Evolutionary conservation across 495 filamentous ascomycete genomes (phyloP).

Genomic region (Filosporella fistucella): DNA sequence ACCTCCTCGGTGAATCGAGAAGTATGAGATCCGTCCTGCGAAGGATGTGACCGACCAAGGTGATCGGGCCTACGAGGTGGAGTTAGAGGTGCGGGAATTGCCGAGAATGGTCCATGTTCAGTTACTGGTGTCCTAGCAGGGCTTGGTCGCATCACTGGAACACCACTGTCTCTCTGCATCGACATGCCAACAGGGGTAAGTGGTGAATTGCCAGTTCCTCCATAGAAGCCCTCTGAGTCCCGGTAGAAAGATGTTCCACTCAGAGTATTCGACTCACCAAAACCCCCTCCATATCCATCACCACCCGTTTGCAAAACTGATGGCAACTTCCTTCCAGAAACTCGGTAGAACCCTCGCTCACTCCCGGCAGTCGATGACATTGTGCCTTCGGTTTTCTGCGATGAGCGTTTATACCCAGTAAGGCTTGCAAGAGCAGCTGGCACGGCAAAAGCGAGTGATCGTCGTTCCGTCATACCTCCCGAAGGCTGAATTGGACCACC

Average conservation of each 20-base stretch:
- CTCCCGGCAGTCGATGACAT: slow-evolving; percentile 33
- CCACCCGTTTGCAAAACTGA: slow-evolving; percentile 66
- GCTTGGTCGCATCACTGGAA: slow-evolving; percentile 27
- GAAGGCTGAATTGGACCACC: slow-evolving; percentile 31
- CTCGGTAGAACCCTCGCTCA: slow-evolving; percentile 46
- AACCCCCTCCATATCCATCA: slow-evolving; percentile 59
- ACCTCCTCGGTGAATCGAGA: slow-evolving; percentile 51
- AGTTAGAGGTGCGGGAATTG: slow-evolving; percentile 14
- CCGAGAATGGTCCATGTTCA: slow-evolving; percentile 34
- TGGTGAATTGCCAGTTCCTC: slow-evolving; percentile 22
- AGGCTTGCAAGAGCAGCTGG: slow-evolving; percentile 49
- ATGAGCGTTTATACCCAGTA: slow-evolving; percentile 40
- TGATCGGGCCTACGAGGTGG: slow-evolving; percentile 31
- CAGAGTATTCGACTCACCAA: slow-evolving; percentile 28
- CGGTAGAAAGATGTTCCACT: slow-evolving; percentile 45
- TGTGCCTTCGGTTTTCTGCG: slow-evolving; percentile 35
- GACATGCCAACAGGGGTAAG: slow-evolving; percentile 1
- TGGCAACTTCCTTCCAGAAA: slow-evolving; percentile 69
- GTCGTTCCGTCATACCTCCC: slow-evolving; percentile 28
- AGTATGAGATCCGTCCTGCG: slow-evolving; percentile 39
- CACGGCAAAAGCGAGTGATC: slow-evolving; percentile 48
- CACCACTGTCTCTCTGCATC: slow-evolving; percentile 15
- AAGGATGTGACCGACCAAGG: slow-evolving; percentile 39
- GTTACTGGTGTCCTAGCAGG: slow-evolving; percentile 31
- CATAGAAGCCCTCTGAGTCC: slow-evolving; percentile 41